Evolutionary conservation across 2,329 filamentous ascomycete species (phyloP).

Genomic region (Didymella exigua): DNA sequence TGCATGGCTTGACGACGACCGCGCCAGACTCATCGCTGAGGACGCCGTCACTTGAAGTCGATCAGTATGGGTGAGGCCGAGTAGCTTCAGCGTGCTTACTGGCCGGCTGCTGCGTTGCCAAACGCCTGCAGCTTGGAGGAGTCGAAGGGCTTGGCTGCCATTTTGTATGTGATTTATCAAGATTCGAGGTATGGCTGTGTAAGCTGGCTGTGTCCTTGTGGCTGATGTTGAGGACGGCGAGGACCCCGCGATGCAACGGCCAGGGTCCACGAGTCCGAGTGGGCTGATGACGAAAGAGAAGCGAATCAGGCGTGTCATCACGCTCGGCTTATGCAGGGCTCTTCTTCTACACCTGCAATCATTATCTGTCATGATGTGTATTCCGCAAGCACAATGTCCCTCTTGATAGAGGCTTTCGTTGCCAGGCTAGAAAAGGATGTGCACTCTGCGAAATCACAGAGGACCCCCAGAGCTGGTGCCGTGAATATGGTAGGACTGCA

Average conservation of each 20-base stretch:
- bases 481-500: not conserved
- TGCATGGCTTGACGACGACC: constrained; percentile 94
- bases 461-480: not conserved
- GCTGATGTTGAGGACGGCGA: constrained; percentile 9
- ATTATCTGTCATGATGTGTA: too few species aligned
- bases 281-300: constrained; percentile 3
- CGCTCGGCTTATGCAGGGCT: too few species aligned
- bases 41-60: constrained; percentile 75
- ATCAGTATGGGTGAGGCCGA: constrained; percentile 16
- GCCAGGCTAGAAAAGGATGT: not conserved
- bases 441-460: not conserved
- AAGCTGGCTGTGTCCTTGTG: constrained; percentile 12
- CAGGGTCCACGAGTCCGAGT: constrained; percentile 32
- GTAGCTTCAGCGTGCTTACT: constrained; percentile 63
- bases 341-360: not conserved
- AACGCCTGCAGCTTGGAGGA: constrained; percentile 69
- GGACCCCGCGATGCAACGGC: constrained; percentile 15
- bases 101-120: constrained; percentile 79
- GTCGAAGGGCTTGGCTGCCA: constrained; percentile 58
- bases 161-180: not conserved
- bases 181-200: constrained; percentile 1
- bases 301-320: constrained; percentile 10
- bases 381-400: too few species aligned
- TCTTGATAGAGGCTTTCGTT: too few species aligned
- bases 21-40: constrained; percentile 82